These are phyloP conservation scores for Vigna unguiculata DNA, from an alignment of 306 rosid genomes.

Conservation along the genomic window DNA sequence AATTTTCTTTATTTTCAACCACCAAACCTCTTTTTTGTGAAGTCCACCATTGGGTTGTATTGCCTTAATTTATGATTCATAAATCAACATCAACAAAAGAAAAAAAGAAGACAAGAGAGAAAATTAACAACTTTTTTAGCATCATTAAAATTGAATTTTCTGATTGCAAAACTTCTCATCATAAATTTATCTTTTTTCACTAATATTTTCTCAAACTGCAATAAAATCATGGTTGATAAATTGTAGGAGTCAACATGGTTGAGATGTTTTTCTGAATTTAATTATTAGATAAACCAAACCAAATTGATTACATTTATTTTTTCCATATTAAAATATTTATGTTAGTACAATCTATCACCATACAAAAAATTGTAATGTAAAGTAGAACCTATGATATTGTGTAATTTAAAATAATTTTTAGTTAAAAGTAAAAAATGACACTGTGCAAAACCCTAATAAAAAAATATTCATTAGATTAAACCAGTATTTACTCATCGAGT, in stretches of 20 bases:
- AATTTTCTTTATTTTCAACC: not conserved
- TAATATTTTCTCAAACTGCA: too few relatives aligned
- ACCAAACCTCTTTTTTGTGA: not conserved
- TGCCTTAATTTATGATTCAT: not conserved
- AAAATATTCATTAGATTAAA: not conserved
- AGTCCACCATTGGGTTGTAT: not conserved
- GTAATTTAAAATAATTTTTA: not conserved
- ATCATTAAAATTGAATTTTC: not conserved
- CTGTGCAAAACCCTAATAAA: not conserved
- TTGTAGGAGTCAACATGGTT: not conserved
- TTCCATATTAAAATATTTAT: not conserved
- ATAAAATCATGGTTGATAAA: not conserved
- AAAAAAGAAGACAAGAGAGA: not conserved
- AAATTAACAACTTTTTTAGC: not conserved
- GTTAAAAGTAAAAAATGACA: too few relatives aligned
- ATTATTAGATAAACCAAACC: not conserved
- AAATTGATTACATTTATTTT: not conserved
- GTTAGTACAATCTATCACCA: too few relatives aligned
- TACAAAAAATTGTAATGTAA: not conserved
- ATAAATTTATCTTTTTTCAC: too few relatives aligned
- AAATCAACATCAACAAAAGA: not conserved
- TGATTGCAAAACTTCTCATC: conserved; percentile 2
- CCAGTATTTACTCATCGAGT: not conserved
- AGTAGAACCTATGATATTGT: not conserved
- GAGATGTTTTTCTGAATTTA: not conserved